Evolutionary conservation across 768 basidiomycete genomes (phyloP), one percentile per base, ranked within the genome.

Genomic region (Naganishia onofrii): DNA sequence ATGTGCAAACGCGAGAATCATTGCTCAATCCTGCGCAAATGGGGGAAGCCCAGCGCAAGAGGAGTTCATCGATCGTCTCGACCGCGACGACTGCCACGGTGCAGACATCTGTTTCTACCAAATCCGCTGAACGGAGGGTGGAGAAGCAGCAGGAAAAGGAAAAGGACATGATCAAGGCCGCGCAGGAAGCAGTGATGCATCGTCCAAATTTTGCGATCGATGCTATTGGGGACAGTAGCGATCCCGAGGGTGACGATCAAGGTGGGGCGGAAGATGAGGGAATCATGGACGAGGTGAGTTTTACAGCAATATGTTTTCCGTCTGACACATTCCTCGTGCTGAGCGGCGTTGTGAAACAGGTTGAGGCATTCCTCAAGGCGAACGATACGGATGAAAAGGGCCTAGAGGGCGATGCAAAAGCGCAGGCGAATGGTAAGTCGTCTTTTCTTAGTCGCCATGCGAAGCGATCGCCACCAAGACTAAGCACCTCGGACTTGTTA

Each of bases 141-240:
- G 75, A 77, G 58, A 60, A 76, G 53, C 68, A 78, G 19, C 76
- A 79, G 58, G 70, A 77, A 34, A 79, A 80, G 73, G 76, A 79
- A 68, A 76, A 73, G 78, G 85, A 88, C 7, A 85, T 90, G 83
- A 83, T 91, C 57, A 84, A 89, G 75, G 89, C 88, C 0, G 90
- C 89, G 63, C 90, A 87, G 72, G 89, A 89, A 36, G 90, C 91
- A 34, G 84, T 92, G 55, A 89, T 94, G 89, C 91, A 95, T 78
- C 84, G 95, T 52, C 93, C 92, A 29, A 89, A 90, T 73, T 99
- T 99, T 79, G 92, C 92, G n/a, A 96, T 98, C 70, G 96, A 99
- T 77, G 92, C 93, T 80, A 91, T 89, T 3, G 89, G 88, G 65
- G 91, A 92, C 69, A 90, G 89, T 69, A 90, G 89, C 13, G 91